Conservation (phyloP, 139 green algal genomes). For the Micractinium conductrix region DNA sequence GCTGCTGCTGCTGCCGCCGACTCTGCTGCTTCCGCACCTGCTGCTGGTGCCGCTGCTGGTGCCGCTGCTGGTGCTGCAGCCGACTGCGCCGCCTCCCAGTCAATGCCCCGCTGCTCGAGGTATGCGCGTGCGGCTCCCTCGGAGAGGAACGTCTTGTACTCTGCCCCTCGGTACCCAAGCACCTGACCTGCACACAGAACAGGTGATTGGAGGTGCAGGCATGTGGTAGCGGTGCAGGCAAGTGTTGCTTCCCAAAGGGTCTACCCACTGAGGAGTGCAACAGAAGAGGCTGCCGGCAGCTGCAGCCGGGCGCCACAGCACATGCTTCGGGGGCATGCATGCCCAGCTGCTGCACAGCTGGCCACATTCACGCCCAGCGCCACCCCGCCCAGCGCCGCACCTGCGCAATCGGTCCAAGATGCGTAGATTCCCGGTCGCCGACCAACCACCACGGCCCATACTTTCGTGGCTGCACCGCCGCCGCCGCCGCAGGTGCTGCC, state of each 20-base stretch:
- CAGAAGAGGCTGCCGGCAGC: no score
- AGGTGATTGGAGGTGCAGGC: no score
- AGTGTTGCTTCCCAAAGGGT: neutral
- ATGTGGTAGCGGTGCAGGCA: no score
- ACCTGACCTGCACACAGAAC: conserved; percentile 30
- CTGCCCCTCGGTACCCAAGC: neutral
- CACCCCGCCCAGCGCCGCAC: neutral
- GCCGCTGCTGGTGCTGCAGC: neutral
- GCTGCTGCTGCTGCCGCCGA: neutral
- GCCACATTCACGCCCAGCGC: no score
- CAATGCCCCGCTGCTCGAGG: conserved; percentile 5
- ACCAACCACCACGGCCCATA: neutral
- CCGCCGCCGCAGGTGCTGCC: neutral
- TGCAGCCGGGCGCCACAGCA: no score
- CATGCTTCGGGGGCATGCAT: no score
- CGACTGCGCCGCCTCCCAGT: neutral
- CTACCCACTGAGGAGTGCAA: no score
- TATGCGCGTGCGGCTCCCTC: neutral
- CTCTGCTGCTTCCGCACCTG: neutral
- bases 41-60: no score
- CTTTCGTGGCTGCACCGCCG: neutral
- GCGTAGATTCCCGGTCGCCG: conserved; percentile 15
- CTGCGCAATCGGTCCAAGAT: conserved; percentile 2
- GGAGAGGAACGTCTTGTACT: conserved; percentile 21
- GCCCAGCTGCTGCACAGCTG: no score